Evolutionary conservation across 805 yeast genomes (phyloP), one percentile per base, ranked within the genome.

Genomic region (Ogataea pignaliae): DNA sequence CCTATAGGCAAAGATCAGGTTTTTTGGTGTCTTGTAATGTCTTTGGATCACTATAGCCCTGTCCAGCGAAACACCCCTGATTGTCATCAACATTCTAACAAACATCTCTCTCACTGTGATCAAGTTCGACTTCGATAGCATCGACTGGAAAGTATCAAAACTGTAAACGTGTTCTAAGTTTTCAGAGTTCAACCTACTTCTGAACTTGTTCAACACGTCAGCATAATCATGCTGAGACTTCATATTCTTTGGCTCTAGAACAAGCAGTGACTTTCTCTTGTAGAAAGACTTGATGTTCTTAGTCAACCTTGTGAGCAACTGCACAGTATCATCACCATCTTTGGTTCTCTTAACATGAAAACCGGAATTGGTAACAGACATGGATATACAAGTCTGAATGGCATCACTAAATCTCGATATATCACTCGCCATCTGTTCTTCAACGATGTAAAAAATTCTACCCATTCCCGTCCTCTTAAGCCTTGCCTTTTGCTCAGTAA

Each of bases 401-500:
- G 90, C 81, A 30, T 81, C 85, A 26, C 73, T 69, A 76, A 78
- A 78, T 10, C 69, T 65, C 0, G 70, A 56, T 2, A 71, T 45
- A 42, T 71, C 76, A n/a, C 66, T 61, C 1, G 72, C 57, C 29
- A 76, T 73, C 4, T 75, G 76, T 47, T 88, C 95, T 60, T 93
- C 99, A 13, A 93, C 77, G 3, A 93, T 59, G 55, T 93, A 93
- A 51, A 79, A 81, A 15, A 83, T 76, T 51, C 85, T 75, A 15
- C 68, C 67, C 56, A 90, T 67, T 0, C 86, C 88, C 0, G 93
- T 76, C 60, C 82, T 76, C 40, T 73, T 73, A 45, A 93, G 68
- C 42, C 99, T 73, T 14, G 73, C 66, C 58, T 91, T 90, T 60
- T 93, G 99, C 60, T 93, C 99, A 43, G 73, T 71, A 56, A 85